Evolutionary conservation across 768 basidiomycete species (phyloP).

Genomic region (Suillus paluster): DNA sequence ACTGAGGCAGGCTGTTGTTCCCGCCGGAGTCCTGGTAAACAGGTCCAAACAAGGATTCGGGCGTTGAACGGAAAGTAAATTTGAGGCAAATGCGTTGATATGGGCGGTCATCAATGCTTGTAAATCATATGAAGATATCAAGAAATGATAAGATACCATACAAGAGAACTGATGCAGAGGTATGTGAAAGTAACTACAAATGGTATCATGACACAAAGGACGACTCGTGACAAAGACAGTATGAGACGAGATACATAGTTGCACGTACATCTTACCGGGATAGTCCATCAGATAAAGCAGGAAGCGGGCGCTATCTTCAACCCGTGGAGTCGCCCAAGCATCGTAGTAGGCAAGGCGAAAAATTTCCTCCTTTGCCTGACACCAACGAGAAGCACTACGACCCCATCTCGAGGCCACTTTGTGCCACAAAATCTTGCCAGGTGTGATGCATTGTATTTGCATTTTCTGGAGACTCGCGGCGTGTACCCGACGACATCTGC

Average conservation of each 20-base stretch:
- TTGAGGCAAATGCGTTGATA: no score
- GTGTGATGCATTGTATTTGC: conserved; percentile 58
- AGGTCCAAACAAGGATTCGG: background rate
- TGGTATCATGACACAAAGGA: conserved; percentile 11
- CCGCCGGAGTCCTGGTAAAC: background rate
- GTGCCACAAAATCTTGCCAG: conserved; percentile 65
- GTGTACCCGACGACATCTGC: conserved; percentile 31
- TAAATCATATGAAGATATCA: conserved; percentile 15
- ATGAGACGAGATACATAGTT: conserved; percentile 14
- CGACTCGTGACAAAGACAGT: conserved; percentile 7
- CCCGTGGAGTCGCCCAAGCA: background rate
- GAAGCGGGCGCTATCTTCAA: conserved; percentile 5
- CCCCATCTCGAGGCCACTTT: conserved; percentile 28
- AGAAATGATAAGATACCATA: conserved; percentile 26
- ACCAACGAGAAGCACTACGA: conserved; percentile 2
- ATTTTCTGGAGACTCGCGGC: conserved; percentile 58
- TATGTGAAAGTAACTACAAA: conserved; percentile 21
- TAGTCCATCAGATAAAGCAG: conserved; percentile 17
- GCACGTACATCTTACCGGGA: conserved; percentile 10
- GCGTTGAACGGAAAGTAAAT: no score
- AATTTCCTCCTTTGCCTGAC: conserved; percentile 11
- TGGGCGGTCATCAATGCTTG: no score
- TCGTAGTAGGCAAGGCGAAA: background rate
- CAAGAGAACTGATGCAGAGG: conserved; percentile 6
- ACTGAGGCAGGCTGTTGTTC: background rate